A percentile compares a stretch with the other conserved stretches of the same genome.
Conservation (phyloP, 2,329 filamentous ascomycete genomes). For the Epichloe typhina region DNA sequence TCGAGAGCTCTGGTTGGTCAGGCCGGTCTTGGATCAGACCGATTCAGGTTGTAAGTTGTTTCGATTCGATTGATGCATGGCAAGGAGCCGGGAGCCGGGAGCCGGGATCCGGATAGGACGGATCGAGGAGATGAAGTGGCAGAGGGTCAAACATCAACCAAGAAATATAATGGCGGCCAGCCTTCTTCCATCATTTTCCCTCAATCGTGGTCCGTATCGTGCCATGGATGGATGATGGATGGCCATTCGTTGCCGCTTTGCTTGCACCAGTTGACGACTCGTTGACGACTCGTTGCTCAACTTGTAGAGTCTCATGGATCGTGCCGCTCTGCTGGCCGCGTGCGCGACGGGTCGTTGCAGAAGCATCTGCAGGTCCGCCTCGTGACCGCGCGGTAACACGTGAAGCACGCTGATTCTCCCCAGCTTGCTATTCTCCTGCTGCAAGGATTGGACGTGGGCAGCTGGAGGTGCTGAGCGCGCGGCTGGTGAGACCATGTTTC, state of each 20-base stretch:
- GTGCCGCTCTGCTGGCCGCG: background rate
- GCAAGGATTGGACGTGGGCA: conserved; percentile 2
- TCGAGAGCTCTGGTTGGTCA: background rate
- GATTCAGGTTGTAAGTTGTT: background rate
- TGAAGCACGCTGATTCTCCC: conserved; percentile 6
- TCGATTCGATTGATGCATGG: background rate
- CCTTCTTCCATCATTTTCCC: conserved; percentile 1
- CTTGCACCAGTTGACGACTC: background rate
- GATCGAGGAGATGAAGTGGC: background rate
- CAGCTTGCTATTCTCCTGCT: background rate
- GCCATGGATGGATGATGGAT: too few species aligned
- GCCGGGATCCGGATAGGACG: background rate
- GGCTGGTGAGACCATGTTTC: background rate
- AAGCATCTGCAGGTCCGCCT: background rate
- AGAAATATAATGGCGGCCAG: background rate
- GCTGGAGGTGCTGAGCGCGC: background rate
- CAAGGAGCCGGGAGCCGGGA: background rate
- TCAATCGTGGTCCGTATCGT: too few species aligned
- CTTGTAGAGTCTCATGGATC: background rate
- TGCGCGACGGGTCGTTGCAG: background rate
- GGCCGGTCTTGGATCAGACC: background rate
- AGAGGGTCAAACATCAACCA: background rate
- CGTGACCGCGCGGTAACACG: conserved; percentile 10
- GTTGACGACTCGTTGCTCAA: background rate
- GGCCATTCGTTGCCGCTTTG: background rate